A percentile compares a stretch with the other conserved stretches of the same genome.
These are phyloP conservation scores for Marchantia polymorpha DNA, from an alignment of 225 moss, liverwort and hornwort genomes.

Conservation along the genomic window DNA sequence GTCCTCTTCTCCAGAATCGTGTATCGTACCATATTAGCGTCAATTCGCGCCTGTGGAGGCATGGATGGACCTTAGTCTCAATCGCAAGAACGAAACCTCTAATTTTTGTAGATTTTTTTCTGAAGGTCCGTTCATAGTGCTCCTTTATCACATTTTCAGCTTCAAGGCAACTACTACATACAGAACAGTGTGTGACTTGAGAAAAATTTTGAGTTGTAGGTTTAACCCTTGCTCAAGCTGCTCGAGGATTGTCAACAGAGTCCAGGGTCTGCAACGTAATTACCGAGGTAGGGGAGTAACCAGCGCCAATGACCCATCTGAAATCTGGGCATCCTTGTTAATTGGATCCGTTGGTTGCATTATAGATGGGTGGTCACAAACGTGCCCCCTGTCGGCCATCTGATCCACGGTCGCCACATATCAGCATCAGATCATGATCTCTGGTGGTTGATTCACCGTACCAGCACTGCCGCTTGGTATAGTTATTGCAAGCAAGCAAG, in stretches of 20 bases:
- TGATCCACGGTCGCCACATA: neutral
- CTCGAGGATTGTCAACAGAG: neutral
- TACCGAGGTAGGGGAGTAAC: constrained; percentile 42
- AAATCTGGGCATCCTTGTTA: constrained; percentile 14
- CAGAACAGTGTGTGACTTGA: too few species aligned
- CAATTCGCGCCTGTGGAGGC: constrained; percentile 31
- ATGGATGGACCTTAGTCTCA: too few species aligned
- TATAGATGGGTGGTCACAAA: constrained; percentile 5
- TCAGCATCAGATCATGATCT: neutral
- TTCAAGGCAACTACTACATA: too few species aligned
- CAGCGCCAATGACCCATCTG: neutral
- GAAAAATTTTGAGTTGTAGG: too few species aligned
- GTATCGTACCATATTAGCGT: constrained; percentile 37
- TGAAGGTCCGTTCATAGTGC: too few species aligned
- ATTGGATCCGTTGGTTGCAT: constrained; percentile 19
- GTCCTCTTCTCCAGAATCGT: neutral
- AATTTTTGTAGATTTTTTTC: too few species aligned
- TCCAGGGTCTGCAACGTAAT: neutral
- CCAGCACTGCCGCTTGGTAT: too few species aligned
- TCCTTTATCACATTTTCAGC: too few species aligned
- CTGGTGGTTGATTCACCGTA: too few species aligned
- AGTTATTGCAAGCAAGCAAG: too few species aligned
- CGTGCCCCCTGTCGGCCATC: constrained; percentile 2
- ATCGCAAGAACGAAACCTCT: too few species aligned
- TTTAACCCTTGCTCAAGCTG: neutral